Conservation (phyloP, 2,329 filamentous ascomycete species). For the Fonsecaea nubica region DNA sequence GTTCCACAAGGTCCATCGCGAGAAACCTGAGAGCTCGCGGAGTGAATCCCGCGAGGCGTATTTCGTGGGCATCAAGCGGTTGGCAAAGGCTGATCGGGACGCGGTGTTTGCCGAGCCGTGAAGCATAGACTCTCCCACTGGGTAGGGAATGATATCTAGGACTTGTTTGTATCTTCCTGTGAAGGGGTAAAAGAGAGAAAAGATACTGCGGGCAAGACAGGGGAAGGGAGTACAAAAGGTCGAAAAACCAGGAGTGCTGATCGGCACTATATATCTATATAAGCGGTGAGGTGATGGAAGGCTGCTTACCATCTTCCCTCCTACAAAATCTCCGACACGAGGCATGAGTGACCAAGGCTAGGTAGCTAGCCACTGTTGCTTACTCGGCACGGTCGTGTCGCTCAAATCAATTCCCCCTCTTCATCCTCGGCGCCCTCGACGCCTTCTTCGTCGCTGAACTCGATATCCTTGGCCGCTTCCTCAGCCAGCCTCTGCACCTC, state of each 20-base stretch:
- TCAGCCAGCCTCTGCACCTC: constrained; percentile 60
- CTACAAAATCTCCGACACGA: not conserved
- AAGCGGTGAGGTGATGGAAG: constrained; percentile 9
- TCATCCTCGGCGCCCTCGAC: constrained; percentile 39
- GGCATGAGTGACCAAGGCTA: not conserved
- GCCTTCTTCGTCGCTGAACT: constrained; percentile 51
- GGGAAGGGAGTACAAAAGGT: not conserved
- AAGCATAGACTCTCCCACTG: not conserved
- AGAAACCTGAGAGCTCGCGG: constrained; percentile 91
- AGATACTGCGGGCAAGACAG: not conserved
- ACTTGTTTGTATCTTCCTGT: not conserved
- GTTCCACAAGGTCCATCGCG: constrained; percentile 79
- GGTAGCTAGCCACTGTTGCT: not conserved
- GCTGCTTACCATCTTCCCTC: not conserved
- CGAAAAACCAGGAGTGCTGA: not conserved
- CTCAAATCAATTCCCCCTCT: constrained; percentile 47
- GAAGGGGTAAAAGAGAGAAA: not conserved
- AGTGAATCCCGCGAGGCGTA: constrained; percentile 84
- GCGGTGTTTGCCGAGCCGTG: constrained; percentile 50
- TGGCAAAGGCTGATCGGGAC: constrained; percentile 56
- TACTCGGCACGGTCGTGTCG: not conserved
- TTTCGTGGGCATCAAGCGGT: constrained; percentile 79
- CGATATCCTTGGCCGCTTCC: constrained; percentile 52
- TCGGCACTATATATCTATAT: constrained; percentile 1
- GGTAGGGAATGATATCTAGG: not conserved